Evolutionary conservation across 352 stramenopile genomes (phyloP).

Genomic region (Globisporangium yorkense): DNA sequence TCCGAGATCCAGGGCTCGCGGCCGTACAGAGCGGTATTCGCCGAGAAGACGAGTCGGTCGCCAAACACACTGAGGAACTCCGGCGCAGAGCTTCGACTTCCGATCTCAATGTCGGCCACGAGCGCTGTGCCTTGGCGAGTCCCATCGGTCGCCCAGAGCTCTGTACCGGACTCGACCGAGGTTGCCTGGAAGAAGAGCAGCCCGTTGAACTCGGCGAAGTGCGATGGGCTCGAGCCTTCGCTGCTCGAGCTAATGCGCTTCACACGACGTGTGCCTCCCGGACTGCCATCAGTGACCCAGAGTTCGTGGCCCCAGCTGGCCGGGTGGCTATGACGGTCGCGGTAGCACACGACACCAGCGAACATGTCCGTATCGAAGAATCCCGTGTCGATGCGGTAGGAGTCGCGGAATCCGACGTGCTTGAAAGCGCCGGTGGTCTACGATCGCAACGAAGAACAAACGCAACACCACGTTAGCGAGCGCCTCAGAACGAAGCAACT

Average conservation of each 20-base stretch:
- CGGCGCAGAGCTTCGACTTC: conserved; percentile 30
- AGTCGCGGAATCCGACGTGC: conserved; percentile 70
- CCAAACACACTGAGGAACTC: conserved; percentile 28
- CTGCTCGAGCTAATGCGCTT: conserved; percentile 28
- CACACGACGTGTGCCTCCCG: conserved; percentile 53
- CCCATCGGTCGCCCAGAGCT: conserved; percentile 78
- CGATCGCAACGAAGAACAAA: neutral
- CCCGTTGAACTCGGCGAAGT: conserved; percentile 32
- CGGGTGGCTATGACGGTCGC: neutral
- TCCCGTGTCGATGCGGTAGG: conserved; percentile 44
- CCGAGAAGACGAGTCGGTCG: conserved; percentile 51
- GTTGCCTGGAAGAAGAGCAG: conserved; percentile 72
- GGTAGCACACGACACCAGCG: conserved; percentile 77
- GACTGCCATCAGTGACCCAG: conserved; percentile 81
- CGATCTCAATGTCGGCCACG: conserved; percentile 52
- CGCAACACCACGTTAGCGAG: neutral
- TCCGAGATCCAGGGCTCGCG: conserved; percentile 65
- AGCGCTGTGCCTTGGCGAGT: conserved; percentile 36
- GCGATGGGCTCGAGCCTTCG: conserved; percentile 22
- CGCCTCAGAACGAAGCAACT: neutral
- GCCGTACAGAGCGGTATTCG: conserved; percentile 25
- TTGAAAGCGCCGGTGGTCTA: conserved; percentile 77
- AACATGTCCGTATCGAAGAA: conserved; percentile 45
- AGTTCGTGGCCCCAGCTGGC: conserved; percentile 42
- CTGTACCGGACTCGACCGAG: conserved; percentile 35